Conservation (phyloP, 192 early-diverging fungal species). For the Umbelopsis isabellina region DNA sequence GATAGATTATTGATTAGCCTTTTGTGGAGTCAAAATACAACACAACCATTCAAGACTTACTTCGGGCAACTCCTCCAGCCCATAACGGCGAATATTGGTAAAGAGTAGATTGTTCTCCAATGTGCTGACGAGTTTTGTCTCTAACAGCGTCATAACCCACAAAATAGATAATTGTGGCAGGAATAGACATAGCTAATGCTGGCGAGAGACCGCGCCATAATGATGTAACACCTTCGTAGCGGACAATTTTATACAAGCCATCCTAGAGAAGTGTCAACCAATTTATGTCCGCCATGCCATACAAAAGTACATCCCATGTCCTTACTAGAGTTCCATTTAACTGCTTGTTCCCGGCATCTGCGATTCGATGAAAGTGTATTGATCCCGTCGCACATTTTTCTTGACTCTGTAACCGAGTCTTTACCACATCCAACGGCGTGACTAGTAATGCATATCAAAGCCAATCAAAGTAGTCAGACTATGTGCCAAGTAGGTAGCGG, state of each 20-base stretch:
- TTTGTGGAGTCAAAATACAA: not conserved
- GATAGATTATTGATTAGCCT: not conserved
- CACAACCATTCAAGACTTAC: conserved; percentile 36
- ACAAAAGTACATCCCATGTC: conserved; percentile 11
- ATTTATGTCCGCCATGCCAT: not conserved
- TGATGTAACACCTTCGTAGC: conserved; percentile 75
- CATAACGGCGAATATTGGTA: conserved; percentile 65
- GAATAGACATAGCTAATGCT: conserved; percentile 86
- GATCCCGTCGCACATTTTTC: conserved; percentile 25
- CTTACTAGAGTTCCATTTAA: conserved; percentile 48
- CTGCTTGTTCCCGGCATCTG: conserved; percentile 21
- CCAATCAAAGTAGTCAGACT: conserved; percentile 11
- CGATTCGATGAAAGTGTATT: not conserved
- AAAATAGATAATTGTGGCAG: conserved; percentile 93
- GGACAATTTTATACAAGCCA: conserved; percentile 76
- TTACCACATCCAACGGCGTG: conserved; percentile 89
- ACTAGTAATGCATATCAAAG: conserved; percentile 49
- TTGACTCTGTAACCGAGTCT: conserved; percentile 78
- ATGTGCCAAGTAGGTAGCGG: not conserved
- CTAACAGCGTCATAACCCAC: conserved; percentile 90
- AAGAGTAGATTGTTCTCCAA: conserved; percentile 8
- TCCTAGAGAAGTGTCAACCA: conserved; percentile 46
- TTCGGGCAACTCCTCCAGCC: conserved; percentile 81
- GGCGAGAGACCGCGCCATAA: conserved; percentile 91
- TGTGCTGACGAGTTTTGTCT: conserved; percentile 43